Conservation (phyloP, 2,329 filamentous ascomycete genomes). For the Chaetomiaceae sp. region DNA sequence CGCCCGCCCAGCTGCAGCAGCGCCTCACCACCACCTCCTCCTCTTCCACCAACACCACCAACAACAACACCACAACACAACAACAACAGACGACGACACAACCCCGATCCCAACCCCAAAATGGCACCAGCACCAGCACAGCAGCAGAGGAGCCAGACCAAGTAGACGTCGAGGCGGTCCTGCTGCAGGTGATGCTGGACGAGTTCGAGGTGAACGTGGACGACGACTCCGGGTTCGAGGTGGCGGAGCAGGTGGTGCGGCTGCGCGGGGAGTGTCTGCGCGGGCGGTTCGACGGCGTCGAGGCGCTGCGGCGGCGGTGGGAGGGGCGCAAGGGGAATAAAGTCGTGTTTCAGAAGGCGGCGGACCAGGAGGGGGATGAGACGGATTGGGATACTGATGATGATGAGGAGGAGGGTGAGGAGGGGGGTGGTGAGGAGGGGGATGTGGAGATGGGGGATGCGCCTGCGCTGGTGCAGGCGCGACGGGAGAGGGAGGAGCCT, state of each 20-base stretch:
- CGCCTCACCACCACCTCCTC: constrained; percentile 11
- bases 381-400: constrained; percentile 55
- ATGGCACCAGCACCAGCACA: not conserved
- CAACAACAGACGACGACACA: not conserved
- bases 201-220: constrained; percentile 93
- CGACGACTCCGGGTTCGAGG: constrained; percentile 72
- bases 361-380: constrained; percentile 50
- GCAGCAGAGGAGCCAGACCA: constrained; percentile 53
- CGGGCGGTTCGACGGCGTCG: constrained; percentile 60
- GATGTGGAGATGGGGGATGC: constrained; percentile 67
- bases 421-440: constrained; percentile 45
- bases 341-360: constrained; percentile 51
- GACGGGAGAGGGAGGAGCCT: constrained; percentile 57
- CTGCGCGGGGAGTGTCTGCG: constrained; percentile 58
- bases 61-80: not conserved
- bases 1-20: constrained; percentile 26
- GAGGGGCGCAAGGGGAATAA: constrained; percentile 54
- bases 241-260: constrained; percentile 66
- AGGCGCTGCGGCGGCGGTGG: constrained; percentile 58
- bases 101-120: too few species aligned
- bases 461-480: constrained; percentile 47
- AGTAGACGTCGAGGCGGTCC: constrained; percentile 74
- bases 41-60: not conserved
- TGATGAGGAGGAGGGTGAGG: constrained; percentile 46
- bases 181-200: constrained; percentile 88